Evolutionary conservation across 441 rosid species (phyloP), one percentile per base, ranked within the genome.

Genomic region (Pelargonium fulgidum): DNA sequence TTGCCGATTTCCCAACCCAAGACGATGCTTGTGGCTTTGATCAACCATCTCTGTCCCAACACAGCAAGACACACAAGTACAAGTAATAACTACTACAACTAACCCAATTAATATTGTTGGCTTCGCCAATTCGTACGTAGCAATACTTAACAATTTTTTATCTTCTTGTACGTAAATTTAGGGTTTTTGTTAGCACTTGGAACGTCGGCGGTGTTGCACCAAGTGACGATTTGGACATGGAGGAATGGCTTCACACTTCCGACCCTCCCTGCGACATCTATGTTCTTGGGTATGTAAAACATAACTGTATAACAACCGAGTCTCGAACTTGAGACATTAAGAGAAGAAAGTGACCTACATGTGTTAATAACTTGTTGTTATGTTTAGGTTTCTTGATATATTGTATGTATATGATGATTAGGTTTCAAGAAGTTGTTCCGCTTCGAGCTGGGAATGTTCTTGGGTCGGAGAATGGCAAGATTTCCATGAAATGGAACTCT

Each of bases 391-490:
- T 52, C 16, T 58, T 39, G 24, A 12, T 58, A 0, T 3, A 39
- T 13, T 62, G 14, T 16, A 16, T 52, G n/a, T 24, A 11, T 14
- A 13, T 3, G 10, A 26, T 41, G 17, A 14, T 3, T 52, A 52
- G 98, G 82, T 90, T 92, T 81, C 98, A 92, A 83, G 98, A 92
- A 70, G 72, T 90, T 19, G 98, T 92, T 75, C 98, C 96, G 14
- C 87, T 92, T 45, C 80, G 77, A 54, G 81, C 98, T 5, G 81
- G 87, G 4, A 88, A 83, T 74, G 92, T 92, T 17, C 72, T 90
- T 63, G 96, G 92, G 62, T 78, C 85, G 5, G 93, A 84, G 11
- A 87, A 87, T 70, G 66, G 69, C 48, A 84, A 82, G 63, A 76
- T 84, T 42, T 77, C 85, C 5, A 62, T 22, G 72, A 84, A 83